Evolutionary conservation across 345 rosid species (phyloP).

Genomic region (Sisymbrium irio): DNA sequence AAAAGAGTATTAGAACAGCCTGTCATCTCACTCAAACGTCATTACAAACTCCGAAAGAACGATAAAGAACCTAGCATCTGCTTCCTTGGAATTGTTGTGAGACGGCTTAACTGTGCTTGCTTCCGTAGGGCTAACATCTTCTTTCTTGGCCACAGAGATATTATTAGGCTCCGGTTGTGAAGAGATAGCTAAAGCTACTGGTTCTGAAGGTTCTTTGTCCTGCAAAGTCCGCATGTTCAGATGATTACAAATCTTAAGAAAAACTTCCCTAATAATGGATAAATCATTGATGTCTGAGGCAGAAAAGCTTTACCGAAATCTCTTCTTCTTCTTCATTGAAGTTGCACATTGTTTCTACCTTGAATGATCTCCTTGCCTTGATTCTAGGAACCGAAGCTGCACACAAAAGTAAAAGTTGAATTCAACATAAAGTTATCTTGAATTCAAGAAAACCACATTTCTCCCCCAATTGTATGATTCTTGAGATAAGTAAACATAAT

Average conservation of each 20-base stretch:
- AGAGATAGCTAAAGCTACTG: background rate
- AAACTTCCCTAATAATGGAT: background rate
- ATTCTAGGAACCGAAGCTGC: constrained; percentile 87
- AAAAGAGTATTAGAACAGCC: constrained; percentile 15
- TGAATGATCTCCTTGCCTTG: constrained; percentile 67
- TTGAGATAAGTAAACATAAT: background rate
- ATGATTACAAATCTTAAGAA: background rate
- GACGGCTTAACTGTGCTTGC: constrained; percentile 1
- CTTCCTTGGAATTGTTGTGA: background rate
- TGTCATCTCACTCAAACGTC: background rate
- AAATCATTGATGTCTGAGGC: background rate
- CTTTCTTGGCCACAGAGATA: constrained; percentile 10
- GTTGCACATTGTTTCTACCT: constrained; percentile 70
- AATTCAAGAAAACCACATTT: background rate
- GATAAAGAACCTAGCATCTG: constrained; percentile 44
- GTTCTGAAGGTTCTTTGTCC: constrained; percentile 15
- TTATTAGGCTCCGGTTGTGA: constrained; percentile 1
- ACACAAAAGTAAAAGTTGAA: background rate
- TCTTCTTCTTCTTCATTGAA: constrained; percentile 68
- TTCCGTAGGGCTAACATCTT: background rate
- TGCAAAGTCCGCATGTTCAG: constrained; percentile 1
- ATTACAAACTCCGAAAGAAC: background rate
- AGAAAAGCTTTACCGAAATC: constrained; percentile 55
- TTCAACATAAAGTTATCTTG: background rate
- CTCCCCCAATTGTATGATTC: background rate